Percentiles rank a stretch among this genome's conserved stretches.
Evolutionary conservation across 1,139 yeast genomes (phyloP).

Genomic region (Debaryomyces sp.): DNA sequence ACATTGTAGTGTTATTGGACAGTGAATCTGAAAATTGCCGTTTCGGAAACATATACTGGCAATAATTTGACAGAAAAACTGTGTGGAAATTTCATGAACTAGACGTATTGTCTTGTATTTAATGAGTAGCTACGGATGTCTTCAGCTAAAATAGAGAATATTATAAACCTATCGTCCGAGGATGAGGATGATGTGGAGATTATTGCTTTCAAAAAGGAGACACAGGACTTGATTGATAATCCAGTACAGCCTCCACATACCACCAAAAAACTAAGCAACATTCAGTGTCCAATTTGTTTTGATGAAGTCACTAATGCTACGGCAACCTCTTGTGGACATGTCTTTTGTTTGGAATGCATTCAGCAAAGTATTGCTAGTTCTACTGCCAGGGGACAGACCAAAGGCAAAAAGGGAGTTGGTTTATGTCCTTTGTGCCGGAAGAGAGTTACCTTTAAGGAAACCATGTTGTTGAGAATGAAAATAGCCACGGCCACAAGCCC

Average conservation of each 20-base stretch:
- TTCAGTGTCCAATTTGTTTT: slow-evolving; percentile 52
- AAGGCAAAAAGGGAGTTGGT: slow-evolving; percentile 40
- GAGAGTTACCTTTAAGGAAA: slow-evolving; percentile 41
- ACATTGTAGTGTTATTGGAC: background rate
- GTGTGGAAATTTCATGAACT: background rate
- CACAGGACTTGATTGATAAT: slow-evolving; percentile 36
- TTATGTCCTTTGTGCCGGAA: slow-evolving; percentile 51
- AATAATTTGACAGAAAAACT: background rate
- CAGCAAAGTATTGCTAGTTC: slow-evolving; percentile 46
- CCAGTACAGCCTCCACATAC: slow-evolving; percentile 25
- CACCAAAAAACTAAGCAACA: slow-evolving; percentile 37
- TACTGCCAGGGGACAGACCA: slow-evolving; percentile 44
- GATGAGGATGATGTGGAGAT: slow-evolving; percentile 42
- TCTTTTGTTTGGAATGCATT: slow-evolving; percentile 49
- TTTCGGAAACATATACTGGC: background rate
- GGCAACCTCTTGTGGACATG: slow-evolving; percentile 48
- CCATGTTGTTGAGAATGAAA: slow-evolving; percentile 39
- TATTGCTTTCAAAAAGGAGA: slow-evolving; percentile 40
- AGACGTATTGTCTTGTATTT: background rate
- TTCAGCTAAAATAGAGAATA: slow-evolving; percentile 16
- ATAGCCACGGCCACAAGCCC: slow-evolving; percentile 14
- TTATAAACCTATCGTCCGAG: slow-evolving; percentile 27
- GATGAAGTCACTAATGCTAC: slow-evolving; percentile 46
- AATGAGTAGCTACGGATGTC: background rate
- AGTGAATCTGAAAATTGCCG: background rate